Conservation (phyloP, 495 filamentous ascomycete species). For the Cercophora newfieldiana region DNA sequence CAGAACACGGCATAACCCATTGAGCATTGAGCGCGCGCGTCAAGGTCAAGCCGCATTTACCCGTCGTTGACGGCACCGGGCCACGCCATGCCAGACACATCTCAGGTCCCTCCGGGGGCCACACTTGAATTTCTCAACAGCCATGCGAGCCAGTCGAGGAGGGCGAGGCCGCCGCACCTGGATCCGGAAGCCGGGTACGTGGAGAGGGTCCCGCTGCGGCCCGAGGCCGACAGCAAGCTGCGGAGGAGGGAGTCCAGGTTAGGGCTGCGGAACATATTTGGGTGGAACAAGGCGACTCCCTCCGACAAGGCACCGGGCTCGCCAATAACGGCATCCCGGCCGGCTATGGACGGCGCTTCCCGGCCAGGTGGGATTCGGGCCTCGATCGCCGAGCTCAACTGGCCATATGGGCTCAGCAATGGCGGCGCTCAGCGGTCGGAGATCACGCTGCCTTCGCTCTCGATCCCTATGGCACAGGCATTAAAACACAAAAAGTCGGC, state of each 20-base stretch:
- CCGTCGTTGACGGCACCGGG: slow-evolving; percentile 6
- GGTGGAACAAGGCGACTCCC: slow-evolving; percentile 35
- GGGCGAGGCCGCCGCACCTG: slow-evolving; percentile 29
- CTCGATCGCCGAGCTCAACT: slow-evolving; percentile 47
- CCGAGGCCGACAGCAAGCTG: slow-evolving; percentile 31
- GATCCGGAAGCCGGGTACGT: slow-evolving; percentile 17
- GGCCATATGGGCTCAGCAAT: slow-evolving; percentile 39
- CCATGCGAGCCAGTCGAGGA: slow-evolving; percentile 21
- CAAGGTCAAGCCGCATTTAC: slow-evolving; percentile 18
- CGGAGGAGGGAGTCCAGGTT: slow-evolving; percentile 49
- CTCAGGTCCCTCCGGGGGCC: slow-evolving; percentile 26
- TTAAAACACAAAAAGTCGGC: slow-evolving; percentile 42
- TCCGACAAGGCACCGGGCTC: slow-evolving; percentile 25
- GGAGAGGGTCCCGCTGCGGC: slow-evolving; percentile 28
- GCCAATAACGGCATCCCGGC: slow-evolving; percentile 7
- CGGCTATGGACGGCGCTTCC: slow-evolving; percentile 19
- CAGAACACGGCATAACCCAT: slow-evolving; percentile 13
- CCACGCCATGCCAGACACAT: slow-evolving; percentile 22
- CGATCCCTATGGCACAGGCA: slow-evolving; percentile 15
- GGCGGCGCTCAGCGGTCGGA: slow-evolving; percentile 40
- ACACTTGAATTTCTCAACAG: slow-evolving; percentile 23
- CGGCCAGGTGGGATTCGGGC: slow-evolving; percentile 40
- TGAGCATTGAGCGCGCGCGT: slow-evolving; percentile 3
- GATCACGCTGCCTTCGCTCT: slow-evolving; percentile 31
- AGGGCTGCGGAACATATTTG: slow-evolving; percentile 51